A percentile compares a stretch with the other conserved stretches of the same genome.
phyloP scores from a whole-genome alignment of 805 yeast species.

The Candida anglica region DNA sequence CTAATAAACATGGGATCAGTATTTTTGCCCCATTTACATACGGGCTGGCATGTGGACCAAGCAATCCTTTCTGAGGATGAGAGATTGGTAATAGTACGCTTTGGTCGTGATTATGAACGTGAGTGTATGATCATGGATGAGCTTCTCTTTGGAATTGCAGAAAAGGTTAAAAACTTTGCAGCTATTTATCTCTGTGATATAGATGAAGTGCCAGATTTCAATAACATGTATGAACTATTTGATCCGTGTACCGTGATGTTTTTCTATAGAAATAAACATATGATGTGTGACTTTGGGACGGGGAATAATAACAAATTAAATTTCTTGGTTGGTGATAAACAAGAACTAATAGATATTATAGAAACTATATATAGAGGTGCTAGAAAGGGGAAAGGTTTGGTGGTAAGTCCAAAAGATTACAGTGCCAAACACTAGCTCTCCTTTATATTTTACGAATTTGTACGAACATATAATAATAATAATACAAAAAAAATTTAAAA shows the following conservation, averaged over 20 bases:
- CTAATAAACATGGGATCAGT: conserved; percentile 72
- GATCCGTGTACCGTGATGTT: conserved; percentile 94
- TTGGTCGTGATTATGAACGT: conserved; percentile 74
- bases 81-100: conserved; percentile 79
- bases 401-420: conserved; percentile 75
- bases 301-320: conserved; percentile 95
- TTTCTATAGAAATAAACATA: conserved; percentile 87
- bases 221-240: conserved; percentile 78
- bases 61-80: conserved; percentile 91
- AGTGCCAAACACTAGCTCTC: conserved; percentile 24
- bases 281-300: conserved; percentile 98
- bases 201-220: conserved; percentile 86
- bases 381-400: conserved; percentile 86
- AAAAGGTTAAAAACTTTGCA: conserved; percentile 82
- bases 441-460: too few species aligned
- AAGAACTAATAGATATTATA: conserved; percentile 85
- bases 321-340: conserved; percentile 69
- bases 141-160: conserved; percentile 71
- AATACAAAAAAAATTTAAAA: too few species aligned
- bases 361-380: conserved; percentile 93
- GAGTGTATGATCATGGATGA: conserved; percentile 93
- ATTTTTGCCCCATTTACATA: conserved; percentile 71
- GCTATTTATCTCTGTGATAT: conserved; percentile 86
- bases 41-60: conserved; percentile 98
- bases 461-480: too few species aligned